Evolutionary conservation across 495 filamentous ascomycete species (phyloP), one percentile per base, ranked within the genome.

Genomic region (Hypoxylon subgilvum): DNA sequence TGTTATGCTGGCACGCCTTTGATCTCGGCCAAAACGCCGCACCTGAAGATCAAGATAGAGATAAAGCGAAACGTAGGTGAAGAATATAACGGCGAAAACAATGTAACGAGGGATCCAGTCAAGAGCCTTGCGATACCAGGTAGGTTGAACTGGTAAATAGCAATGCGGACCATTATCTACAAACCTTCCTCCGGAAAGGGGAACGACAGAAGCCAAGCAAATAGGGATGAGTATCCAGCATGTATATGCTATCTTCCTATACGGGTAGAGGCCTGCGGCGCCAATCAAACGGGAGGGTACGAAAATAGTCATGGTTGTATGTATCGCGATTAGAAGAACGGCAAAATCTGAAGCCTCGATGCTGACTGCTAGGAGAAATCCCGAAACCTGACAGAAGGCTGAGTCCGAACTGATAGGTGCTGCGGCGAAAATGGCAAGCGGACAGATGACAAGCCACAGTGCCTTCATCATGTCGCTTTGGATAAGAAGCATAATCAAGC

Each of bases 41-140:
- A 57, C 43, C 31, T 56, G 66, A 23, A 63, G 53, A 12, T 77
- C 74, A 9, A 88, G 82, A 57, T 89, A 86, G n/a, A 84, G 64
- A 64, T 91, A 90, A 22, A 91, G 85, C 1, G 80, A 77, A 18
- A 79, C 70, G 54, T 89, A 89, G 7, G 90, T 82, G 41, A 74
- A 63, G 8, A 88, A 61, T 50, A 90, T 84, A 34, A 78, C 74
- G 27, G 76, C 68, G 59, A 86, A 81, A 23, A 91, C 84, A 18
- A 88, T 45, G 54, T 91, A 92, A 22, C 88, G 79, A 23, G 88
- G 88, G 12, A 85, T 76, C 88, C 88, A 92, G 40, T 79, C 79
- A 23, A 91, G 74, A 2, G 80, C 82, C 23, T 87, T 73, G 28
- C 85, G 79, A 57, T 84, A 86, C 86, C 86, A 89, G 28, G 76